Conservation (phyloP, 2,329 filamentous ascomycete species). For the Hypomyces rosellus region DNA sequence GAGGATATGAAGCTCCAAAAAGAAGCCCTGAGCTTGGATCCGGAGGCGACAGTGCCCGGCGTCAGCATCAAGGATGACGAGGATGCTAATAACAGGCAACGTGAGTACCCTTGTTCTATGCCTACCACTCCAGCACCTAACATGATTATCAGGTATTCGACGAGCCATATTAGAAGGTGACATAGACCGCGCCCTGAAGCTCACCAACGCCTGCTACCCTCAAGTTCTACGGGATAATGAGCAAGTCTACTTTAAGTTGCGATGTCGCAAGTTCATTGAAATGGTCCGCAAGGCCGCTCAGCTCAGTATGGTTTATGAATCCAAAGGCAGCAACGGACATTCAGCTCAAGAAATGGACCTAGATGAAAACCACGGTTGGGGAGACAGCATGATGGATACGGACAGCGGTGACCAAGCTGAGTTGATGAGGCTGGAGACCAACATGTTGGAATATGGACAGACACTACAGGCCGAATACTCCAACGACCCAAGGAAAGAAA, state of each 20-base stretch:
- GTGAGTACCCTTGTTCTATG: slow-evolving; percentile 41
- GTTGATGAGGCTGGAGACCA: slow-evolving; percentile 49
- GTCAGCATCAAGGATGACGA: slow-evolving; percentile 72
- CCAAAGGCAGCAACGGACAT: slow-evolving; percentile 39
- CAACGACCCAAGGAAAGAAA: slow-evolving; percentile 61
- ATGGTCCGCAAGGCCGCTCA: slow-evolving; percentile 77
- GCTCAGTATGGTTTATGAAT: slow-evolving; percentile 43
- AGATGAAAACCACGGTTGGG: slow-evolving; percentile 37
- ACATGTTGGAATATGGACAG: slow-evolving; percentile 74
- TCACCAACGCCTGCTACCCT: slow-evolving; percentile 72
- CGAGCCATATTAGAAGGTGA: slow-evolving; percentile 84
- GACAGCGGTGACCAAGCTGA: slow-evolving; percentile 37
- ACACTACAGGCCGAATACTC: slow-evolving; percentile 71
- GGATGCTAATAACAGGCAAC: slow-evolving; percentile 79
- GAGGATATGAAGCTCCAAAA: slow-evolving; percentile 73
- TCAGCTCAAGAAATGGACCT: slow-evolving; percentile 48
- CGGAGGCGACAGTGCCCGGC: slow-evolving; percentile 45
- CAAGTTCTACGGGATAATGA: slow-evolving; percentile 73
- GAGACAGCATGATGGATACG: slow-evolving; percentile 47
- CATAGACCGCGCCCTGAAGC: slow-evolving; percentile 81
- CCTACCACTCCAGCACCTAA: slow-evolving; percentile 13
- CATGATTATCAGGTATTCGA: slow-evolving; percentile 60
- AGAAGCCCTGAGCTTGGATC: slow-evolving; percentile 57
- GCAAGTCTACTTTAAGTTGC: slow-evolving; percentile 79
- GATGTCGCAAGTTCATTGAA: slow-evolving; percentile 90